Base-by-base conservation (phyloP, 2,329 filamentous ascomycete species). In the Tolypocladium inflatum region DNA sequence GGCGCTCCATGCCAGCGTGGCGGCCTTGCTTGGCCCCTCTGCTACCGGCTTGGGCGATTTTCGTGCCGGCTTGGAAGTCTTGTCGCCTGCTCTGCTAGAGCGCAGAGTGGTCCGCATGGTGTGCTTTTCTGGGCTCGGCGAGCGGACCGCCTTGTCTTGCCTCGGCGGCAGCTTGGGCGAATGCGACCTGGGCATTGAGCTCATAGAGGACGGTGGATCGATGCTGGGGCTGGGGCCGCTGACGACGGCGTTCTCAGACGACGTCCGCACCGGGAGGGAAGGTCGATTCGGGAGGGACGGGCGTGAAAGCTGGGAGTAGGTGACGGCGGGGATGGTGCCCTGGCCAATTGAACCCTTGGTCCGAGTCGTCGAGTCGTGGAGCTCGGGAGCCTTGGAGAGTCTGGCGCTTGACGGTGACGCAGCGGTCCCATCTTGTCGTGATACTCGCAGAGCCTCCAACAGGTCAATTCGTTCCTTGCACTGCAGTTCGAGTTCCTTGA, bases 381-480 rank as follows among this genome's bases (percentile, higher is more conserved):
- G 60, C 56, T 68, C 64, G 30, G 61, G 59, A 23, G 64, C 50
- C 38, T 69, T 67, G 11, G 65, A 63, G 3, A 57, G 42, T 51
- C 55, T 63, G 35, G 42, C 57, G 52, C 37, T 63, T 9, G 59
- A 48, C 38, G 58, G 42, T 11, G 57, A 15, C n/a, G 48, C 35
- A n/a, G 58, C 55, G 50, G 58, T 52, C 45, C 65, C 61, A 61
- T 68, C 80, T 60, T 78, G 71, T 58, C 83, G 76, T n/a, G 84
- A 86, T 62, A 88, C 78, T 60, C 86, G 84, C 58, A 97, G 76
- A 8, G 92, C 88, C 68, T 94, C 88, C 8, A 97, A 80, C 39
- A 97, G 78, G 69, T 96, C 91, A 55, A 97, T 90, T 54, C 92
- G 84, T 73, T 97, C 93, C 71, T 94, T 93, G 73, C 92, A 97